Percentiles rank a stretch among this genome's conserved stretches.
Conservation (phyloP, 2,329 filamentous ascomycete genomes). For the Teratosphaeria epicoccoides region DNA sequence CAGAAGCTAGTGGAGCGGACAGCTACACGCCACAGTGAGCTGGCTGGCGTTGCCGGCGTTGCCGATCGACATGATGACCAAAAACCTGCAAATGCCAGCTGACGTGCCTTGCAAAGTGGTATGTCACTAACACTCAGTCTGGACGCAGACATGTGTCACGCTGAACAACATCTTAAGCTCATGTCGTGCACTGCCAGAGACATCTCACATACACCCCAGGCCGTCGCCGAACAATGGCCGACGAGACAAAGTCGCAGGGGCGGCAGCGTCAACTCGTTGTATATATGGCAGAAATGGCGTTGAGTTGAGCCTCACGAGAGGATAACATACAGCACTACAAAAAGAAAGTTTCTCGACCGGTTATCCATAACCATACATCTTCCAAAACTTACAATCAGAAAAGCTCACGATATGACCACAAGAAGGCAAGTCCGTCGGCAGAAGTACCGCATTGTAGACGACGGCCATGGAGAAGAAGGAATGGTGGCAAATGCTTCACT, state of each 20-base stretch:
- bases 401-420: not conserved
- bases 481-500: not conserved
- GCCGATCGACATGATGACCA: too few relatives aligned
- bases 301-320: too few relatives aligned
- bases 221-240: too few relatives aligned
- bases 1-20: too few relatives aligned
- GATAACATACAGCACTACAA: not conserved
- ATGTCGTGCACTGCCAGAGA: too few relatives aligned
- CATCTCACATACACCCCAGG: too few relatives aligned
- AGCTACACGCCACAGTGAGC: not conserved
- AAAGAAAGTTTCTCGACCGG: not conserved
- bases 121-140: too few relatives aligned
- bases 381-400: not conserved
- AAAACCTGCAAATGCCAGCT: not conserved
- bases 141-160: too few relatives aligned
- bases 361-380: not conserved
- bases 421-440: not conserved
- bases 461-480: not conserved
- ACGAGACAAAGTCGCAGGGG: too few relatives aligned
- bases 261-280: too few relatives aligned
- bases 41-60: not conserved
- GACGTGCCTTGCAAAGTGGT: not conserved
- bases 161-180: too few relatives aligned
- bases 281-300: too few relatives aligned
- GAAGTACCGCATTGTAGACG: not conserved